Base-by-base conservation (phyloP, 371 early-diverging fungal genomes). In the Mucor piriformis region DNA sequence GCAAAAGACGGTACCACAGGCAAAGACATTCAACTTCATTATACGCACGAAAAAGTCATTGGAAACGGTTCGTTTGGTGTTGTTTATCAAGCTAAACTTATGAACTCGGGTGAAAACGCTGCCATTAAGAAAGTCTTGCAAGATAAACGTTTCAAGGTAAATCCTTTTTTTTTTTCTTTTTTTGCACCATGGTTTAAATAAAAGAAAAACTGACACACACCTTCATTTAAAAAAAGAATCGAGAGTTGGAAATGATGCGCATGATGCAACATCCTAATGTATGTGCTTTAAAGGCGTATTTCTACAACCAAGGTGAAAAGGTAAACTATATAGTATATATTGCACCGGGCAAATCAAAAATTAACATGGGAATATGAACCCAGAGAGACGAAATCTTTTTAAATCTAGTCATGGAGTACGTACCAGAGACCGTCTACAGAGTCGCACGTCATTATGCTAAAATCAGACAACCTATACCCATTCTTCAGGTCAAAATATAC, bases 1-100 rank as follows among this genome's bases (percentile, higher is more conserved):
- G 94, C 96, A 2, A 92, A 87, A 65, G 91, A 92, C 57, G 95
- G 94, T 57, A 83, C 84, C 62, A 86, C 91, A n/a, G 93, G 92
- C 44, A 88, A 91, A 60, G 84, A 89, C 32, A 74, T 84, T 43
- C 91, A 93, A 61, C 86, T 96, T n/a, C 81, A 87, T 25, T 96
- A 95, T 74, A 90, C 93, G 11, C 91, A 92, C 67, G 89, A 86
- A 73, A 92, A 92, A 67, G 89, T 94, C 33, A 81, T 95, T 50
- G 97, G 97, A 40, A 95, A 95, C 69, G 97, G 97, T 10, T 94
- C 95, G 8, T 97, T 97, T 74, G 97, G 97, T 33, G 95, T 96
- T 12, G 97, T 97, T n/a, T 95, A 90, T 70, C 94, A 93, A 78
- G 97, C 94, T 20, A 88, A 90, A 71, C 74, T 95, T 18, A 77